These are phyloP conservation scores for Sonneratia alba DNA, from an alignment of 345 rosid species.

Conservation along the genomic window DNA sequence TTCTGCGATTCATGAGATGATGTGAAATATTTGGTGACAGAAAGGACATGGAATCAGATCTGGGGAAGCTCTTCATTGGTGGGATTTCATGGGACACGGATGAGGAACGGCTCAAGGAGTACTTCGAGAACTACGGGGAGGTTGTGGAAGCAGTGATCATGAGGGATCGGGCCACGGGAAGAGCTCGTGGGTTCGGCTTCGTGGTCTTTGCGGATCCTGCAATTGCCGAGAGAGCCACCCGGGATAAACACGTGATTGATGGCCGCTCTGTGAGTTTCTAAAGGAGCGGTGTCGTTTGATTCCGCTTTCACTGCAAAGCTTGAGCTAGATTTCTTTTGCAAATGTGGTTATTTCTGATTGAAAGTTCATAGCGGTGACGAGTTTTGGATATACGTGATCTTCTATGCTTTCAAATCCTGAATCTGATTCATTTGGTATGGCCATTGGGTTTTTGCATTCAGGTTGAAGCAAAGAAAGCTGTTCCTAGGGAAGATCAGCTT, in stretches of 20 bases:
- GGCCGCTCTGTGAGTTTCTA: constrained; percentile 54
- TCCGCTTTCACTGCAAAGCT: not conserved
- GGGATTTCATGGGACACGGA: constrained; percentile 93
- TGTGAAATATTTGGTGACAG: constrained; percentile 27
- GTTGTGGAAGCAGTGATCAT: constrained; percentile 57
- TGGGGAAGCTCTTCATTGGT: constrained; percentile 81
- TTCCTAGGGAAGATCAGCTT: constrained; percentile 80
- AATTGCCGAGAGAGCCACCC: constrained; percentile 55
- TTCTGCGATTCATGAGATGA: constrained; percentile 17
- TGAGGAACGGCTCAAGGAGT: constrained; percentile 58
- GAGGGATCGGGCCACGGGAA: constrained; percentile 62
- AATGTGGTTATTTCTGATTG: not conserved
- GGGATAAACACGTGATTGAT: constrained; percentile 64
- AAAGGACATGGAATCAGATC: constrained; percentile 55
- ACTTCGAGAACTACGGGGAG: constrained; percentile 62
- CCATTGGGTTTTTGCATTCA: constrained; percentile 22
- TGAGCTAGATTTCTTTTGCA: not conserved
- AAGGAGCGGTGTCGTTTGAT: not conserved
- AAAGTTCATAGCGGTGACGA: not conserved
- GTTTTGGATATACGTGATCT: not conserved
- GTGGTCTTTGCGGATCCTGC: constrained; percentile 71
- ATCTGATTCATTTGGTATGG: constrained; percentile 4
- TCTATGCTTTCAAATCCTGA: not conserved
- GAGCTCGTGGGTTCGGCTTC: constrained; percentile 82
- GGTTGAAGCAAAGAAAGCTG: constrained; percentile 99